Evolutionary conservation across 2,329 filamentous ascomycete species (phyloP), one percentile per base, ranked within the genome.

Genomic region (Torrubiellomyces zombiae): DNA sequence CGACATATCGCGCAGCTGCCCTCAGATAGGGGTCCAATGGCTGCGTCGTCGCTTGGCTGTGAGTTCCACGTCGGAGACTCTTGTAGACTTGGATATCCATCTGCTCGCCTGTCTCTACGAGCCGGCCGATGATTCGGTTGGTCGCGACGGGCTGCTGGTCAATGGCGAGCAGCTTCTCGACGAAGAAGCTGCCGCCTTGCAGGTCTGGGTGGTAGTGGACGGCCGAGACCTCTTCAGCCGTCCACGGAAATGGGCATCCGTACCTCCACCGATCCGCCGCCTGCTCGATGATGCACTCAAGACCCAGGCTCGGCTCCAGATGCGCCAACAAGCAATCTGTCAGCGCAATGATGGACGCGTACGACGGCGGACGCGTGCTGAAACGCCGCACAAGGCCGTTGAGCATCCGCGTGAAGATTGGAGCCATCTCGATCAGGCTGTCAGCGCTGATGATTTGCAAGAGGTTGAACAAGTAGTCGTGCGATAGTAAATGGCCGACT

Each of bases 101-200:
- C 6, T 51, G 37, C 1, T 53, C 45, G 28, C 63, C 60, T 12
- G 63, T 50, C n/a, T 53, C 47, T 20, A 78, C 48, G 18, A 82
- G 54, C 4, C 58, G 53, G 18, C 47, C 48, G 24, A 83, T 43
- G 26, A 83, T 75, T 9, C 48, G 51, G 24, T 63, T 55, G 2
- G 64, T 68, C 3, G 55, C 53, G 2, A 41, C 33, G 0, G 48
- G 45, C 27, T 69, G 71, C 38, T 74, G 65, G 32, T 74, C 62
- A 24, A 76, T 56, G 12, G 56, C 53, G 15, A 83, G 55, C 14
- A 83, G 55, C 42, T 76, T 80, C 39, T 72, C 68, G 14, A 75
- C 43, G 26, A 77, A 68, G n/a, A 70, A 50, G 32, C 63, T 68
- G 12, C 35, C 28, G 3, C 35, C 24, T 3, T 39, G 38, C 2